Evolutionary conservation across 1,284 basidiomycete species (phyloP), one percentile per base, ranked within the genome.

Genomic region (Sanghuangporus weigelae): DNA sequence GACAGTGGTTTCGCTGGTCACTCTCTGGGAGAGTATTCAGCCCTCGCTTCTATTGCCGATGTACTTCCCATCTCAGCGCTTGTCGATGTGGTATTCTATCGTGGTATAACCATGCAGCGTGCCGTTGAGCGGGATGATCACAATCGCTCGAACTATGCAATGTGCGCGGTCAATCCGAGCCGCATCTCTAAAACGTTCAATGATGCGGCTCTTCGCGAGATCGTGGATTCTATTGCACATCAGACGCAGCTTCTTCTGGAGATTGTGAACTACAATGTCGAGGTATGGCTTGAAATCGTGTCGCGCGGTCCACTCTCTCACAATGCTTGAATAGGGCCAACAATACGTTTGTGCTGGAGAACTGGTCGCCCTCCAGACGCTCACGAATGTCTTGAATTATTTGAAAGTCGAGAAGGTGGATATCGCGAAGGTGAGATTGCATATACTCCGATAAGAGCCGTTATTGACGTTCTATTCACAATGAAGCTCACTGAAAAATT

Each of bases 321-420:
- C 59, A 51, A 38, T 12, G 26, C 31, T 31, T 54, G 57, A 16
- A 26, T 68, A 93, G 90, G 91, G 91, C 60, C 92, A 95, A 83
- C 95, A 96, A 92, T 98, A 97, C 74, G 96, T 99, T 69, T 95
- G 94, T 71, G 96, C 96, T 58, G 96, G 96, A 77, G 96, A 98
- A 75, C 85, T 98, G 31, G 82, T 96, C 42, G 93, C 93, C 1
- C 81, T 99, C 50, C 95, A 97, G 69, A 93, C 95, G 0, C 84
- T 98, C 77, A 96, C 95, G 38, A 97, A 96, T 70, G 95, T 98
- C 49, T 81, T 99, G 71, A 98, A 99, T 81, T 95, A 95, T 74
- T 78, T 99, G 73, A 99, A 98, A 81, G 79, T 96, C 36, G 88
- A 98, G 81, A 98, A 97, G 83, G 91, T 98, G 61, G 96, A 99